Evolutionary conservation across 2,329 filamentous ascomycete genomes (phyloP).

Genomic region (Fusarium torreyae): DNA sequence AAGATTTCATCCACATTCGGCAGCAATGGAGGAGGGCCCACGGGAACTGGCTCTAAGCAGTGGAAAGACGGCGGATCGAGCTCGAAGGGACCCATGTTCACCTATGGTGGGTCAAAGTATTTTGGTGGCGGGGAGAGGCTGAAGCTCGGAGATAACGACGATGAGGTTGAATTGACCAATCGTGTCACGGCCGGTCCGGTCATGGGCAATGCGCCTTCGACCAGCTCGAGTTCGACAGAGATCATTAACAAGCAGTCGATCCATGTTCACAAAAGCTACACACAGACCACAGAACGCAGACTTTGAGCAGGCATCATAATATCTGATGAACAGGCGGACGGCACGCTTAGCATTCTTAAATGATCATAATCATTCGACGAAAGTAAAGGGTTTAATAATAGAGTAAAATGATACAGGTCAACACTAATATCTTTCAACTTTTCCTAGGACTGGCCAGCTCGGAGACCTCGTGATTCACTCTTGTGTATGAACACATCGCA

Average conservation of each 20-base stretch:
- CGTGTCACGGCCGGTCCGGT: not conserved
- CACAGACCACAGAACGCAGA: not conserved
- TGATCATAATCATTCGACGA: too few relatives aligned
- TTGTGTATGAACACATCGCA: too few relatives aligned
- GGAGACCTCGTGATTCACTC: too few relatives aligned
- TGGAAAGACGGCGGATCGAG: not conserved
- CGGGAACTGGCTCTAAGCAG: not conserved
- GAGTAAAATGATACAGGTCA: too few relatives aligned
- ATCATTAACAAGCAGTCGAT: not conserved
- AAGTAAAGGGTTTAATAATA: too few relatives aligned
- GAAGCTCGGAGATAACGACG: constrained; percentile 13
- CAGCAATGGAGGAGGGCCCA: not conserved
- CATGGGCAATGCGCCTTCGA: not conserved
- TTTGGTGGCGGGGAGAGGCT: constrained; percentile 7
- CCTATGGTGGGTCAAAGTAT: constrained; percentile 17
- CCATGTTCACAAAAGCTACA: not conserved
- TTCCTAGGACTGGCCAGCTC: too few relatives aligned
- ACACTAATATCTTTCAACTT: too few relatives aligned
- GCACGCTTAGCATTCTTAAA: too few relatives aligned
- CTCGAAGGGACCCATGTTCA: constrained; percentile 6
- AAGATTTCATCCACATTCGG: constrained; percentile 12
- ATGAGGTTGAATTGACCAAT: constrained; percentile 18
- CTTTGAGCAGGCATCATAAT: not conserved
- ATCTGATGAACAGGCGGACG: too few relatives aligned
- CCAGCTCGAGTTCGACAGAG: not conserved